These are phyloP conservation scores for Peniophora sp. DNA, from an alignment of 1,284 basidiomycete genomes.

Conservation along the genomic window DNA sequence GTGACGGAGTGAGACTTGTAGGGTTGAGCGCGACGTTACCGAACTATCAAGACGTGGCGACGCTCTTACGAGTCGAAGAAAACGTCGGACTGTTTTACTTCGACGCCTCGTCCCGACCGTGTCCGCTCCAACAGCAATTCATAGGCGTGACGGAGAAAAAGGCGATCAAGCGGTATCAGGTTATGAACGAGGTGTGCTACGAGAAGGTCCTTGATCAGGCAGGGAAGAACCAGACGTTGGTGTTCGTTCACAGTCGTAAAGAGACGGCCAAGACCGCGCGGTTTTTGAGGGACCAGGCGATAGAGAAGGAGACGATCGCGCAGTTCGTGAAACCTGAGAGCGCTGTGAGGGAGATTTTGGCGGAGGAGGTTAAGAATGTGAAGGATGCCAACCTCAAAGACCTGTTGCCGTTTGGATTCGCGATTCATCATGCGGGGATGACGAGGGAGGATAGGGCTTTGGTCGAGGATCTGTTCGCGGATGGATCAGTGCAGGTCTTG, in stretches of 20 bases:
- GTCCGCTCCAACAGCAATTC: constrained; percentile 94
- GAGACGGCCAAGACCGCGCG: constrained; percentile 97
- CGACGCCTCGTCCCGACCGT: constrained; percentile 89
- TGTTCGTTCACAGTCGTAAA: constrained; percentile 77
- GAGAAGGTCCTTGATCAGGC: constrained; percentile 96
- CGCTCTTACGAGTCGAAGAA: constrained; percentile 93
- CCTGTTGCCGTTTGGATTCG: constrained; percentile 93
- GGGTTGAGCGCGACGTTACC: constrained; percentile 96
- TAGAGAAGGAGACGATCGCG: constrained; percentile 78
- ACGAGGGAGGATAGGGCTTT: constrained; percentile 86
- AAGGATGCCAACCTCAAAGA: constrained; percentile 85
- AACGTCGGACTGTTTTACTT: constrained; percentile 96
- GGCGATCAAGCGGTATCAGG: constrained; percentile 96
- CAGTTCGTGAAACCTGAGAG: constrained; percentile 89
- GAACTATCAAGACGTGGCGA: constrained; percentile 98
- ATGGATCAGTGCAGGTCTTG: constrained; percentile 90
- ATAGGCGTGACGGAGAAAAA: constrained; percentile 93
- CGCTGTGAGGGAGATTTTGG: constrained; percentile 82
- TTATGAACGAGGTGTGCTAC: constrained; percentile 99
- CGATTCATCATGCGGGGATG: constrained; percentile 99
- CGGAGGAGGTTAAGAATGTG: constrained; percentile 78
- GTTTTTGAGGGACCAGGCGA: constrained; percentile 90
- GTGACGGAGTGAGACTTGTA: constrained; percentile 88
- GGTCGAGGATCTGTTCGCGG: constrained; percentile 93
- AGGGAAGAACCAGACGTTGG: constrained; percentile 72